Percentiles rank a stretch among this genome's conserved stretches.
Evolutionary conservation across 2,329 filamentous ascomycete species (phyloP).

Genomic region (Pyrenochaeta sp.): DNA sequence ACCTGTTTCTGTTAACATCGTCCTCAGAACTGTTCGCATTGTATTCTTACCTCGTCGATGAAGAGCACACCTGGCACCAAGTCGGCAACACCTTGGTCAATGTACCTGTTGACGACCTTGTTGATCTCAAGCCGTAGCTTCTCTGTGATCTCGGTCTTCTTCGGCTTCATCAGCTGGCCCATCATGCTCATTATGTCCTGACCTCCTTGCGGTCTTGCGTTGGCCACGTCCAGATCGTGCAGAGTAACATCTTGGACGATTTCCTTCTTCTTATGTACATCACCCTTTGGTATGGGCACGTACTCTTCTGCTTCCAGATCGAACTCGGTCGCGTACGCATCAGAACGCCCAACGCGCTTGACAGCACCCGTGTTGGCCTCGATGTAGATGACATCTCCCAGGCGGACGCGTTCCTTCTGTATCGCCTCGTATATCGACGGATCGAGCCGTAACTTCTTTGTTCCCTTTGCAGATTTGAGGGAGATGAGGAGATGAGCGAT

Average conservation of each 20-base stretch:
- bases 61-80: slow-evolving; percentile 97
- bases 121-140: slow-evolving; percentile 96
- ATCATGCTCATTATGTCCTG: slow-evolving; percentile 99
- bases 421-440: slow-evolving; percentile 99
- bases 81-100: slow-evolving; percentile 96
- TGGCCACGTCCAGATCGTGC: slow-evolving; percentile 95
- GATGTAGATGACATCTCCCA: slow-evolving; percentile 98
- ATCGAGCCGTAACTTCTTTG: slow-evolving; percentile 96
- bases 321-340: slow-evolving; percentile 98
- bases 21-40: neutral
- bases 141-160: slow-evolving; percentile 99
- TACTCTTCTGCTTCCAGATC: slow-evolving; percentile 99
- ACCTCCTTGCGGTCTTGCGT: slow-evolving; percentile 91
- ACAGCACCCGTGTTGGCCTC: slow-evolving; percentile 98
- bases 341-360: slow-evolving; percentile 93
- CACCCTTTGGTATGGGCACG: slow-evolving; percentile 96
- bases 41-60: slow-evolving; percentile 85
- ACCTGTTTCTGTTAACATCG: slow-evolving; percentile 64
- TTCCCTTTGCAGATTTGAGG: slow-evolving; percentile 92
- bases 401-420: slow-evolving; percentile 94
- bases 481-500: slow-evolving; percentile 96
- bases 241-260: slow-evolving; percentile 98
- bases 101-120: slow-evolving; percentile 99
- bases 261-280: slow-evolving; percentile 99
- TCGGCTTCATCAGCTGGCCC: slow-evolving; percentile 99